Base-by-base conservation (phyloP, 495 filamentous ascomycete species). In the Trichoderma asperelloides region DNA sequence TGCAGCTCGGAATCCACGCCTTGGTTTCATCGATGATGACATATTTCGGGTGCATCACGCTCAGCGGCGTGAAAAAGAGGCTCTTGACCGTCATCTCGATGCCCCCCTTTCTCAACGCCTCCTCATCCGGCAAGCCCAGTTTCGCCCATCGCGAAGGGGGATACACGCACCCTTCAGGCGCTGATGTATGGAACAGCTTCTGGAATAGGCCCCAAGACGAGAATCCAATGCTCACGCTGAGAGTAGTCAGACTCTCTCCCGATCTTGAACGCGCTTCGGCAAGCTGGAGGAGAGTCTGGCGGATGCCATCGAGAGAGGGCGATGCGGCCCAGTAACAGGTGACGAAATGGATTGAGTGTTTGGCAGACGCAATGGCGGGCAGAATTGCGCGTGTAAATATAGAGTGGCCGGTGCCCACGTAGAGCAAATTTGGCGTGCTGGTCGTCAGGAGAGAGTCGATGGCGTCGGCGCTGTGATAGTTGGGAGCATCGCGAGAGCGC, bases 311-410 rank as follows among this genome's bases (percentile, higher is more conserved):
- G 64, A 87, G 77, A 0, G 84, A 85, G 4, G 76, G 69, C 1
- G 88, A 90, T 2, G 76, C 72, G 2, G 87, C 86, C 90, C 89
- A 93, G 75, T 91, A 93, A 72, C 90, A 92, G 16, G 90, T 92
- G 3, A 90, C 87, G 57, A 93, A 78, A 60, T 91, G 81, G 37
- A 93, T 74, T 70, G 92, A 90, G 51, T 78, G 73, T 16, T 81
- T 71, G 1, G 89, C 87, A 8, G 75, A 70, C 0, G 78, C 70
- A 37, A 91, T 83, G 43, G 83, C 82, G 8, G 87, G 84, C 4
- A 87, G 75, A 8, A 89, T 74, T 7, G 78, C 70, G 12, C 71
- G 68, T 9, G 81, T 80, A 60, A 79, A 86, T 47, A 91, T 77
- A 39, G 80, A 78, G 13, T 80, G 78, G 5, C 88, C 86, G 0